Percentiles rank a stretch among this genome's conserved stretches.
Conservation (phyloP, 108 stramenopile genomes). For the Cyclotella atomus region DNA sequence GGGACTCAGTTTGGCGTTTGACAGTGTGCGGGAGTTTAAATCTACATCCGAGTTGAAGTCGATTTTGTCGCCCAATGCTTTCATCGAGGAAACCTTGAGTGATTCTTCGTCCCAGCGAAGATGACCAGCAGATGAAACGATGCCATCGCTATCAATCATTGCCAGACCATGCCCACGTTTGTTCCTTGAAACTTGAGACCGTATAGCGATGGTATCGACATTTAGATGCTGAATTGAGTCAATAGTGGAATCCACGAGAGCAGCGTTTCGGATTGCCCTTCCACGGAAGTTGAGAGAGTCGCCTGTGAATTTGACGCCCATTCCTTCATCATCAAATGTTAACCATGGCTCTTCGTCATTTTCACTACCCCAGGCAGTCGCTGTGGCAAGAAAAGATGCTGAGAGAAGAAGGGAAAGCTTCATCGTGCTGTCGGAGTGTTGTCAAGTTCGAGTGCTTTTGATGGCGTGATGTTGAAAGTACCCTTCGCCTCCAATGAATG, state of each 20-base stretch:
- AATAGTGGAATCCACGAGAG: conserved; percentile 27
- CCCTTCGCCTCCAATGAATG: too few species aligned
- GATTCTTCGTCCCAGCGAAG: conserved; percentile 39
- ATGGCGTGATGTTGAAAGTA: too few species aligned
- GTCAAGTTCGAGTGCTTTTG: background rate
- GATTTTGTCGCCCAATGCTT: conserved; percentile 23
- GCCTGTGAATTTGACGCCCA: conserved; percentile 30
- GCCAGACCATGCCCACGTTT: conserved; percentile 41
- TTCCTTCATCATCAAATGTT: conserved; percentile 15
- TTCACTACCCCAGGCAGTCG: conserved; percentile 1
- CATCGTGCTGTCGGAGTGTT: background rate
- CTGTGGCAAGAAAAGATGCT: background rate
- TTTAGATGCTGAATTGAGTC: conserved; percentile 44
- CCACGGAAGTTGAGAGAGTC: conserved; percentile 49
- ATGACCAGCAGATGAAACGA: conserved; percentile 22
- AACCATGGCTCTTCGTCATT: background rate
- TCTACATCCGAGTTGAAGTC: conserved; percentile 47
- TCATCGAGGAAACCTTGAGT: conserved; percentile 26
- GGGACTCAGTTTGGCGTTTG: conserved; percentile 33
- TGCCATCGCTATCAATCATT: conserved; percentile 37
- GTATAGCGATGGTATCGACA: conserved; percentile 35
- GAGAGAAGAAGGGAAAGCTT: background rate
- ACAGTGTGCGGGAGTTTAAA: conserved; percentile 27
- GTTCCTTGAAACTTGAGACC: conserved; percentile 12
- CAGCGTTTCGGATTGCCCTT: conserved; percentile 38